A percentile compares a stretch with the other conserved stretches of the same genome.
Evolutionary conservation across 2,329 filamentous ascomycete genomes (phyloP).

Genomic region (Ceratocystis lukuohia): DNA sequence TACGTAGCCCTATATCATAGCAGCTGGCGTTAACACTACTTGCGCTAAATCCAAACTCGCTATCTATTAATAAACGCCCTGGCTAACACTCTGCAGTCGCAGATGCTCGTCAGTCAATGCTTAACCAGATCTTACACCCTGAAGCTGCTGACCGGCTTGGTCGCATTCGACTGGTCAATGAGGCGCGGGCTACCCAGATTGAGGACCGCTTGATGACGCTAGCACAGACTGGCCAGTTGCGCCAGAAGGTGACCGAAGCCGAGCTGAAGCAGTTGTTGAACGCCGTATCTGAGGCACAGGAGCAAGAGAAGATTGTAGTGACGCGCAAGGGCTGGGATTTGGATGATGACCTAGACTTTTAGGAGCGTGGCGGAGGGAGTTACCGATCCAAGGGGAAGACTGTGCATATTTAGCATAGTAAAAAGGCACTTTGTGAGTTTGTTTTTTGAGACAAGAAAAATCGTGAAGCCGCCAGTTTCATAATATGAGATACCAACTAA

Average conservation of each 20-base stretch:
- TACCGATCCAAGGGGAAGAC: slow-evolving; percentile 9
- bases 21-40: background rate
- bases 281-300: slow-evolving; percentile 65
- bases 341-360: slow-evolving; percentile 62
- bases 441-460: background rate
- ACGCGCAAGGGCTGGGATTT: slow-evolving; percentile 74
- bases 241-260: slow-evolving; percentile 76
- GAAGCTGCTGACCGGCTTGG: slow-evolving; percentile 86
- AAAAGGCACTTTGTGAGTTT: background rate
- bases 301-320: slow-evolving; percentile 77
- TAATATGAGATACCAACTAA: background rate
- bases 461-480: background rate
- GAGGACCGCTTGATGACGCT: slow-evolving; percentile 90
- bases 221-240: slow-evolving; percentile 73
- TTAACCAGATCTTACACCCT: slow-evolving; percentile 86
- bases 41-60: background rate
- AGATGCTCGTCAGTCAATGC: slow-evolving; percentile 62
- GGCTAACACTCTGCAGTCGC: slow-evolving; percentile 26
- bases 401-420: slow-evolving; percentile 16
- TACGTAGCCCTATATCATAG: slow-evolving; percentile 21
- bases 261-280: slow-evolving; percentile 86
- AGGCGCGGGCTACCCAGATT: slow-evolving; percentile 74
- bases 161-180: slow-evolving; percentile 91
- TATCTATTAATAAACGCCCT: background rate
- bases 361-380: background rate